Evolutionary conservation across 768 basidiomycete genomes (phyloP).

Genomic region (Multifurca ochricompacta): DNA sequence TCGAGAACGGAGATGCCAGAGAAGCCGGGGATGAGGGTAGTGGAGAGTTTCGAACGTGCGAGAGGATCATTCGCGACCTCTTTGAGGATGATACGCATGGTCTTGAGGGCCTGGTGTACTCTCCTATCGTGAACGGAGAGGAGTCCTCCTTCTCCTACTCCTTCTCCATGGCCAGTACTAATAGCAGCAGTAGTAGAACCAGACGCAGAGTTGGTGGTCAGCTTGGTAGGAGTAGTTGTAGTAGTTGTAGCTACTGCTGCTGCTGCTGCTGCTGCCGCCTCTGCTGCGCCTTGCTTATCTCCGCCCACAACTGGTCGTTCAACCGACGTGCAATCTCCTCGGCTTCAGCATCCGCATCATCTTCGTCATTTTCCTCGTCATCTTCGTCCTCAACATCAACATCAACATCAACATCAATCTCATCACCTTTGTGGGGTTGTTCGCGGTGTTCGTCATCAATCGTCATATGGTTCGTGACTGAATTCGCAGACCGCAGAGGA

Average conservation of each 20-base stretch:
- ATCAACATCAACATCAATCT: neutral
- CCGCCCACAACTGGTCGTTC: conserved; percentile 73
- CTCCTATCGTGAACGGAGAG: conserved; percentile 28
- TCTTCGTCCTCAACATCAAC: neutral
- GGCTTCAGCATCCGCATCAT: conserved; percentile 57
- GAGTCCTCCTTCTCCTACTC: too few species aligned
- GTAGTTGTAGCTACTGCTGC: too few species aligned
- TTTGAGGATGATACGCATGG: conserved; percentile 55
- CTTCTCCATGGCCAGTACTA: too few species aligned
- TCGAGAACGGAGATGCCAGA: conserved; percentile 47
- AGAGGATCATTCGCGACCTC: conserved; percentile 49
- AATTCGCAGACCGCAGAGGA: too few species aligned
- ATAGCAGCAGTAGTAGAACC: too few species aligned
- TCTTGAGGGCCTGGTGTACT: conserved; percentile 53
- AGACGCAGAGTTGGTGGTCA: conserved; percentile 2
- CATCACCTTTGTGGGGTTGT: too few species aligned
- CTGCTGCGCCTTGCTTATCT: conserved; percentile 59
- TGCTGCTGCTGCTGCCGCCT: too few species aligned
- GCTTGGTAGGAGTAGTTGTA: conserved; percentile 19
- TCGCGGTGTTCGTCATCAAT: too few species aligned
- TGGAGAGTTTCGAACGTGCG: conserved; percentile 46
- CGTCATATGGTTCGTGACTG: too few species aligned
- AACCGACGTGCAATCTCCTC: conserved; percentile 66
- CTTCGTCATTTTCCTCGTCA: conserved; percentile 49
- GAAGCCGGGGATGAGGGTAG: conserved; percentile 41